Evolutionary conservation across 208 protist genomes (phyloP).

Genomic region (Naegleria fowleri): DNA sequence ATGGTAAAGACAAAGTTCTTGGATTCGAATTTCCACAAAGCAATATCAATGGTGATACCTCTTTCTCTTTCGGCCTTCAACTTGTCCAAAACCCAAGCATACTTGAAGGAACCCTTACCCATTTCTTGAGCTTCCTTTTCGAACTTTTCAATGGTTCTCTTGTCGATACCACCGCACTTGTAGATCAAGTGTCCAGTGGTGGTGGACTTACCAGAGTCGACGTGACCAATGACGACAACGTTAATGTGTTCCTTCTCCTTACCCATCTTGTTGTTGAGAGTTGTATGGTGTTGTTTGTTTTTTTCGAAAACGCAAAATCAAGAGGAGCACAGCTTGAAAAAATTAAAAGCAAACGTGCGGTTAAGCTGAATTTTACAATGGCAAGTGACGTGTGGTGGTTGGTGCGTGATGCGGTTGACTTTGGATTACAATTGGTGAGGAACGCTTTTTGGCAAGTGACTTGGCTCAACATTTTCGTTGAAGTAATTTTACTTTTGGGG

Average conservation of each 20-base stretch:
- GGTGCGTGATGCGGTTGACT: too few species aligned
- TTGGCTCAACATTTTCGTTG: too few species aligned
- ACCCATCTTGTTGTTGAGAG: slow-evolving; percentile 21
- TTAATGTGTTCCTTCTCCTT: slow-evolving; percentile 29
- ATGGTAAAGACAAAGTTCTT: slow-evolving; percentile 74
- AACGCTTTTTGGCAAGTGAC: too few species aligned
- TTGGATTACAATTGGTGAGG: too few species aligned
- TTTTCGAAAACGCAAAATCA: background rate
- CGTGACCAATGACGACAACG: slow-evolving; percentile 52
- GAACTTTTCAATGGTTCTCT: slow-evolving; percentile 75
- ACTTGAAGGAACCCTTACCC: slow-evolving; percentile 87
- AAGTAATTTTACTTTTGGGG: too few species aligned
- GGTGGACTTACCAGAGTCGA: slow-evolving; percentile 79
- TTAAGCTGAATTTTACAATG: background rate
- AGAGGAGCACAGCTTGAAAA: background rate
- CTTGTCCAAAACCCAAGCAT: slow-evolving; percentile 90
- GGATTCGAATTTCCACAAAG: slow-evolving; percentile 82
- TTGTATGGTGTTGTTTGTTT: background rate
- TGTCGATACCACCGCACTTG: slow-evolving; percentile 78
- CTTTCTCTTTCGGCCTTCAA: slow-evolving; percentile 86
- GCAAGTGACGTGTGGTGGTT: background rate
- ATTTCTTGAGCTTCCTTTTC: slow-evolving; percentile 64
- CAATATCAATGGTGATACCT: slow-evolving; percentile 87
- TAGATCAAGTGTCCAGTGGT: slow-evolving; percentile 78
- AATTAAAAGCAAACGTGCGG: background rate